Conservation (phyloP, 352 stramenopile genomes). For the Halophytophthora batemanensis region DNA sequence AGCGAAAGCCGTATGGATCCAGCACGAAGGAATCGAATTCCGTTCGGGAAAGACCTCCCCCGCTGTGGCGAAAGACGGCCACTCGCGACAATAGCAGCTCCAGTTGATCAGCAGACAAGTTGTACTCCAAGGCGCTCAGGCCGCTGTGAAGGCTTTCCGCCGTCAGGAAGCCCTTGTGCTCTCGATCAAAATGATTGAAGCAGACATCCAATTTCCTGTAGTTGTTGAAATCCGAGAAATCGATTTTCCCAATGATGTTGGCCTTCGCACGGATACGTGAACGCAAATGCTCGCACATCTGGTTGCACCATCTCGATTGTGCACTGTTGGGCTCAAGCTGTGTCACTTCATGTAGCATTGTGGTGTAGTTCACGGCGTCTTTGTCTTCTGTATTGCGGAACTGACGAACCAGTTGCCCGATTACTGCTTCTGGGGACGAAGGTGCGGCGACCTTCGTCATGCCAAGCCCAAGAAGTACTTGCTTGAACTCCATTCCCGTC, state of each 20-base stretch:
- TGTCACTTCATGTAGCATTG: slow-evolving; percentile 26
- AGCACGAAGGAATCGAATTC: slow-evolving; percentile 82
- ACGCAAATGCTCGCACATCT: slow-evolving; percentile 41
- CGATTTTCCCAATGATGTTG: slow-evolving; percentile 28
- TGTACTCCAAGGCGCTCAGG: slow-evolving; percentile 43
- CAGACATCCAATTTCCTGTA: slow-evolving; percentile 40
- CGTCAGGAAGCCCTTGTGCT: slow-evolving; percentile 50
- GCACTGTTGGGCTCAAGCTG: background rate
- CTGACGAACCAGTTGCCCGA: slow-evolving; percentile 57
- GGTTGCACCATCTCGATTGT: slow-evolving; percentile 20
- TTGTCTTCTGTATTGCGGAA: slow-evolving; percentile 27
- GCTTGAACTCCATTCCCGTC: slow-evolving; percentile 51
- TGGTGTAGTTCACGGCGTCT: slow-evolving; percentile 40
- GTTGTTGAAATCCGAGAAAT: slow-evolving; percentile 14
- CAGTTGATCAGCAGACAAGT: slow-evolving; percentile 32
- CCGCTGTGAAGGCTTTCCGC: slow-evolving; percentile 28
- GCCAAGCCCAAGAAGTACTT: slow-evolving; percentile 36
- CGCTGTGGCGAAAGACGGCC: slow-evolving; percentile 42
- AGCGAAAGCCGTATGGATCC: slow-evolving; percentile 36
- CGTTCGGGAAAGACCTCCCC: slow-evolving; percentile 46
- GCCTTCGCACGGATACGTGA: slow-evolving; percentile 36
- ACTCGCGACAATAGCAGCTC: slow-evolving; percentile 33
- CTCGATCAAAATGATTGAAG: slow-evolving; percentile 70
- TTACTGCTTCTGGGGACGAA: slow-evolving; percentile 26
- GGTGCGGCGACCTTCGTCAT: slow-evolving; percentile 22